These are phyloP conservation scores for Citrullus colocynthis DNA, from an alignment of 306 rosid species.

Conservation along the genomic window DNA sequence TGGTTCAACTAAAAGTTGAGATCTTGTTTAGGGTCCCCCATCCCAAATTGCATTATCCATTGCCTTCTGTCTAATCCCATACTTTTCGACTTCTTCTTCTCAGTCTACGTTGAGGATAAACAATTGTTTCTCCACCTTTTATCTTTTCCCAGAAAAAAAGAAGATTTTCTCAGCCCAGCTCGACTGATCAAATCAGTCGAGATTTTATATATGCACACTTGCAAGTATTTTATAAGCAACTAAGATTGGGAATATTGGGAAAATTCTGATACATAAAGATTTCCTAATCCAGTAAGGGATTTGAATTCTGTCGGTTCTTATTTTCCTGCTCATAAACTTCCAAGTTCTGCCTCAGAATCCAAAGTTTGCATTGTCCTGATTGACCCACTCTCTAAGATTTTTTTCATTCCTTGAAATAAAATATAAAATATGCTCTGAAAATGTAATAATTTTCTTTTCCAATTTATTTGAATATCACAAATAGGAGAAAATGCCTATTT, in stretches of 20 bases:
- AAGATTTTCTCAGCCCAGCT: neutral
- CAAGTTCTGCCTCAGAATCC: slow-evolving; percentile 5
- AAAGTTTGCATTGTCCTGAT: neutral
- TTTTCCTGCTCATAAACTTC: neutral
- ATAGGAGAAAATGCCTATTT: neutral
- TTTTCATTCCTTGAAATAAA: neutral
- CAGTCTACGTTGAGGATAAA: neutral
- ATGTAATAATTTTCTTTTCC: neutral
- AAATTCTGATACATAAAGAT: neutral
- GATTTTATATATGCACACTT: neutral
- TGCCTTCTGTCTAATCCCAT: slow-evolving; percentile 2
- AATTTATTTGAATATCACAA: neutral
- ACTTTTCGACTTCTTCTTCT: neutral
- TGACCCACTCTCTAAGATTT: neutral
- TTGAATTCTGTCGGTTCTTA: neutral
- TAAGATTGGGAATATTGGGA: neutral
- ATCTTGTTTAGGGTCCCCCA: neutral
- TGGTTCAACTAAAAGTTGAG: slow-evolving; percentile 6
- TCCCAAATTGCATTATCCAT: slow-evolving; percentile 3
- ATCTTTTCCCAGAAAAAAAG: neutral
- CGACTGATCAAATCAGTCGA: neutral
- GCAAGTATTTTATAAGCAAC: neutral
- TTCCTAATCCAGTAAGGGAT: neutral
- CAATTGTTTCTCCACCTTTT: neutral
- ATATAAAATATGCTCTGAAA: neutral